A percentile compares a stretch with the other conserved stretches of the same genome.
These are phyloP conservation scores for Eudorina sp. DNA, from an alignment of 139 green algal genomes.

Conservation along the genomic window DNA sequence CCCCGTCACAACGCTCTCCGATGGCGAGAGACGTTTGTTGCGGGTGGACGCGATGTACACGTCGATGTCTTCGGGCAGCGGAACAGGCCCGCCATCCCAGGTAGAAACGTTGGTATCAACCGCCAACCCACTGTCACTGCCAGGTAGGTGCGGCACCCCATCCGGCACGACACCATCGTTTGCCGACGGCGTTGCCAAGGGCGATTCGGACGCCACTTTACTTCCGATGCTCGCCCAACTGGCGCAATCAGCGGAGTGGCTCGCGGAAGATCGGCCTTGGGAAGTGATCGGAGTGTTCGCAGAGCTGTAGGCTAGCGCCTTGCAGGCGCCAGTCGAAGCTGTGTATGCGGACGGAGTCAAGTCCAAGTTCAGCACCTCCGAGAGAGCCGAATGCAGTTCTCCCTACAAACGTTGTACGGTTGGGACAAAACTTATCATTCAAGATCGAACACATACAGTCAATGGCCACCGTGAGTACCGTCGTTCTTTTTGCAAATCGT, in stretches of 20 bases:
- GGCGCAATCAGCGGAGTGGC: not conserved
- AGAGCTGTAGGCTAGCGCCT: conserved; percentile 22
- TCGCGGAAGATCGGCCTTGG: not conserved
- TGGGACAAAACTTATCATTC: no score
- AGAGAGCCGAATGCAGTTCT: not conserved
- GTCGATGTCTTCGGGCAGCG: not conserved
- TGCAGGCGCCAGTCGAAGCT: not conserved
- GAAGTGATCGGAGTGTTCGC: not conserved
- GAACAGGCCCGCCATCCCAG: not conserved
- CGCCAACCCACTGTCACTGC: not conserved
- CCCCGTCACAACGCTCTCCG: not conserved
- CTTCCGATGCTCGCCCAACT: conserved; percentile 36
- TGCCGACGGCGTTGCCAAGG: not conserved
- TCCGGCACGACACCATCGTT: no score
- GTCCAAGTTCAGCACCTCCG: not conserved
- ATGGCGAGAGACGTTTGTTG: not conserved
- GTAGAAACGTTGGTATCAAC: not conserved
- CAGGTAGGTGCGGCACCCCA: no score
- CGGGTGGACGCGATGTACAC: not conserved
- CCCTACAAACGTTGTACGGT: not conserved
- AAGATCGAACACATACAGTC: no score
- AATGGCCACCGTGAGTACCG: no score
- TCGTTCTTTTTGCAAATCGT: no score
- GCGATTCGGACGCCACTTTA: not conserved
- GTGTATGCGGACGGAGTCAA: not conserved